Base-by-base conservation (phyloP, 1,284 basidiomycete species). In the Rhodotorula sp. region DNA sequence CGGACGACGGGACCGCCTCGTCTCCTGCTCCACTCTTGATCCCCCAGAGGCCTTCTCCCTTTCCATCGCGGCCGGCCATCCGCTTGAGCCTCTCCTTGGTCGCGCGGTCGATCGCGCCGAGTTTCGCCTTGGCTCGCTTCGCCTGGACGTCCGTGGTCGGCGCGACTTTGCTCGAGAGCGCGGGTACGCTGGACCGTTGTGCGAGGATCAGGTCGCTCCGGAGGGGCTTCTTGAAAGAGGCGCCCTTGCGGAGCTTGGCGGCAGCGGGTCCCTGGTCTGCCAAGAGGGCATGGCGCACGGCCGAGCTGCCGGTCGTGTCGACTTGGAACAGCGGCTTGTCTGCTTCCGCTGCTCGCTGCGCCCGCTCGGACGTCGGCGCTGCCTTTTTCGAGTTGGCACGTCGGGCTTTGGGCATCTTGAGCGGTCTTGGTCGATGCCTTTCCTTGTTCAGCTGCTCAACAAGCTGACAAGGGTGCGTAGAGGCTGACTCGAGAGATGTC, bases 121-220 rank as follows among this genome's bases (percentile, higher is more conserved):
- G 90, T 64, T 89, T 81, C 77, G 90, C 86, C 80, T 89, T 89
- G 76, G 70, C 80, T 83, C 76, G 56, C 78, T 73, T 80, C 76
- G 48, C 45, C 52, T 73, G 68, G 10, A 67, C 64, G 28, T 62
- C 70, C 48, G 66, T 62, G 45, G 57, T 62, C 0, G 77, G 74
- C 14, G 59, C 47, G 45, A 66, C 72, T n/a, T 64, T 62, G 63
- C 67, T 67, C 28, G 70, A 65, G 26, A 72, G 55, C 18, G 93
- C 90, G 19, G 93, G 92, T 4, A 93, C 86, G 28, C 92, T 91
- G 5, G 91, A 93, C 45, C 92, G 89, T 80, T 92, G 87, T 0
- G 87, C 81, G 23, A 98, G 87, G 57, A 97, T 90, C 83, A 92
- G 90, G 8, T 90, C 84, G 0, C 91, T 91, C 50, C 88, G 91